These are phyloP conservation scores for Tieghemostelium lacteum DNA, from an alignment of 78 protist genomes.

Conservation along the genomic window DNA sequence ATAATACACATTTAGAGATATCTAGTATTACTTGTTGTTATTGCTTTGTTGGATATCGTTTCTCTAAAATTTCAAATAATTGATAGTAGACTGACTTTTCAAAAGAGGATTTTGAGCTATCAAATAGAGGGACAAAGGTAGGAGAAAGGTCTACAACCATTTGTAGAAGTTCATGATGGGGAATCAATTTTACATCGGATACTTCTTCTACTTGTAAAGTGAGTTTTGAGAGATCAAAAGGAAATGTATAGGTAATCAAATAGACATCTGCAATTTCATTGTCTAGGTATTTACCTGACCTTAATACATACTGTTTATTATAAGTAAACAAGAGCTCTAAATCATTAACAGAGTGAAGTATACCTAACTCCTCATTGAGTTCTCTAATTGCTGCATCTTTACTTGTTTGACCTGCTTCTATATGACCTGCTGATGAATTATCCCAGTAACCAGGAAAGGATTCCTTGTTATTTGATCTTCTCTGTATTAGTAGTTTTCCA, in stretches of 20 bases:
- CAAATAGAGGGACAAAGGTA: slow-evolving; percentile 29
- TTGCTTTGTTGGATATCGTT: background rate
- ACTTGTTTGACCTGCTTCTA: slow-evolving; percentile 51
- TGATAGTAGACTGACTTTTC: background rate
- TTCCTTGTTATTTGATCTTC: slow-evolving; percentile 22
- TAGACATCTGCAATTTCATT: slow-evolving; percentile 65
- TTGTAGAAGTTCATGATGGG: background rate
- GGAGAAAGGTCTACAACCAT: background rate
- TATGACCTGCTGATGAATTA: slow-evolving; percentile 75
- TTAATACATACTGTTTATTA: background rate
- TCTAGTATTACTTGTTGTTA: background rate
- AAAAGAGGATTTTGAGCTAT: background rate
- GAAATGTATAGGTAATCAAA: background rate
- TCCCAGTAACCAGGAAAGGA: slow-evolving; percentile 55
- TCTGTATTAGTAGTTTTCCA: slow-evolving; percentile 55
- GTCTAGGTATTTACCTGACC: slow-evolving; percentile 52
- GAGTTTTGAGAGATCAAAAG: slow-evolving; percentile 15
- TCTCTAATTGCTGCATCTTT: slow-evolving; percentile 42
- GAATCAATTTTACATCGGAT: slow-evolving; percentile 16
- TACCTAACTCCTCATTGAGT: slow-evolving; percentile 46
- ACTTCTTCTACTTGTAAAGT: slow-evolving; percentile 67
- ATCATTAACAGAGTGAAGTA: slow-evolving; percentile 3
- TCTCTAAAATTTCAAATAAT: background rate
- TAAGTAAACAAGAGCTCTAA: slow-evolving; percentile 19
- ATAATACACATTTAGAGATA: too few relatives aligned